Percentiles rank a stretch among this genome's conserved stretches.
phyloP scores from a whole-genome alignment of 768 basidiomycete genomes.

The Rhizopogon sp. region DNA sequence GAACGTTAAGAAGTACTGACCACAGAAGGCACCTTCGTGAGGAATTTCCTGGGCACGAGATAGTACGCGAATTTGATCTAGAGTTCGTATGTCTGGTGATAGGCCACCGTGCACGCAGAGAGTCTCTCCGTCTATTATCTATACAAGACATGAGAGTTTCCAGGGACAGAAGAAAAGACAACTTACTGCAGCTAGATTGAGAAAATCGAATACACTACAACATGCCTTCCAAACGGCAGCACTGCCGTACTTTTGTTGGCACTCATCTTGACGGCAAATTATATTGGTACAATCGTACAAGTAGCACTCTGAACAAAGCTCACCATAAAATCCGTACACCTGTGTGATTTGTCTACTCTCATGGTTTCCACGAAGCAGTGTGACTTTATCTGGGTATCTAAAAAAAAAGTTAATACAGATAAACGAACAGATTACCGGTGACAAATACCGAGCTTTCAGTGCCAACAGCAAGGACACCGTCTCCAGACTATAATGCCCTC shows the following conservation, averaged over 20 bases:
- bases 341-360: constrained; percentile 98
- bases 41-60: constrained; percentile 97
- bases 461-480: constrained; percentile 87
- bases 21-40: constrained; percentile 98
- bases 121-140: constrained; percentile 93
- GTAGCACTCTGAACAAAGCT: constrained; percentile 15
- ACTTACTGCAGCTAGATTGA: constrained; percentile 89
- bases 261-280: constrained; percentile 61
- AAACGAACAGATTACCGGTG: background rate
- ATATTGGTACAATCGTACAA: background rate
- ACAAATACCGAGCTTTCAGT: constrained; percentile 77
- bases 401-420: constrained; percentile 5
- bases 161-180: background rate
- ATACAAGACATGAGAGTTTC: background rate
- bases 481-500: constrained; percentile 94
- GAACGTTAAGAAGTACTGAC: constrained; percentile 30
- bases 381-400: constrained; percentile 92
- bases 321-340: constrained; percentile 98
- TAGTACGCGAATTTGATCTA: constrained; percentile 91
- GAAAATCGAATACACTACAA: constrained; percentile 92
- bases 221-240: constrained; percentile 96
- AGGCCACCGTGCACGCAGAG: constrained; percentile 96
- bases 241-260: constrained; percentile 96
- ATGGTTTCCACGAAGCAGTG: constrained; percentile 90
- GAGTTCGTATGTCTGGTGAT: constrained; percentile 90